These are phyloP conservation scores for Helminthosporium solani DNA, from an alignment of 2,329 filamentous ascomycete species.

Conservation along the genomic window DNA sequence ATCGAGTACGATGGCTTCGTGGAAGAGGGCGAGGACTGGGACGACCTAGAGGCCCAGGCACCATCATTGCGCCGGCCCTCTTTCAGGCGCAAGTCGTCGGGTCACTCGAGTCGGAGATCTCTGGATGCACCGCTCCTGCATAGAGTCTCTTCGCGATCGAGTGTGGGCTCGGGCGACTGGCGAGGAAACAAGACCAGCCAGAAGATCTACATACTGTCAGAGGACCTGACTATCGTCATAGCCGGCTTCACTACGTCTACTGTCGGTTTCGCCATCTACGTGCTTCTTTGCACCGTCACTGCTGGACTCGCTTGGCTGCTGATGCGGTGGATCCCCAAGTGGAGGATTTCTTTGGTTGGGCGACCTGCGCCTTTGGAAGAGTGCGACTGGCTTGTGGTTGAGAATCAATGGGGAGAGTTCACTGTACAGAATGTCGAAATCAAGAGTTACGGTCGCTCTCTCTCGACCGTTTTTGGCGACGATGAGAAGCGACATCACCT, in stretches of 20 bases:
- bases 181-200: slow-evolving; percentile 70
- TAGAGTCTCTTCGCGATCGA: slow-evolving; percentile 68
- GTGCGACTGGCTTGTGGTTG: slow-evolving; percentile 89
- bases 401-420: slow-evolving; percentile 98
- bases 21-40: slow-evolving; percentile 52
- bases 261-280: slow-evolving; percentile 68
- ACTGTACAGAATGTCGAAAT: slow-evolving; percentile 68
- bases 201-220: slow-evolving; percentile 89
- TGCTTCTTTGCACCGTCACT: slow-evolving; percentile 68
- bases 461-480: slow-evolving; percentile 69
- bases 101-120: slow-evolving; percentile 57
- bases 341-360: slow-evolving; percentile 77
- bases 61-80: slow-evolving; percentile 18
- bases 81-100: slow-evolving; percentile 62
- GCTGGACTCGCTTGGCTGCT: slow-evolving; percentile 79
- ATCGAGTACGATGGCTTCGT: slow-evolving; percentile 38
- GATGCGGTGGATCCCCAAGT: slow-evolving; percentile 85
- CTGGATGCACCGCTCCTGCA: slow-evolving; percentile 65
- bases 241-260: slow-evolving; percentile 83
- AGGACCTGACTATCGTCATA: slow-evolving; percentile 91
- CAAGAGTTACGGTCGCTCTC: slow-evolving; percentile 60
- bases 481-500: slow-evolving; percentile 64
- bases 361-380: slow-evolving; percentile 66
- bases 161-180: slow-evolving; percentile 62
- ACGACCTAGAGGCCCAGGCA: slow-evolving; percentile 50